phyloP scores from a whole-genome alignment of 139 green algal species.

The Chlorella sp. region DNA sequence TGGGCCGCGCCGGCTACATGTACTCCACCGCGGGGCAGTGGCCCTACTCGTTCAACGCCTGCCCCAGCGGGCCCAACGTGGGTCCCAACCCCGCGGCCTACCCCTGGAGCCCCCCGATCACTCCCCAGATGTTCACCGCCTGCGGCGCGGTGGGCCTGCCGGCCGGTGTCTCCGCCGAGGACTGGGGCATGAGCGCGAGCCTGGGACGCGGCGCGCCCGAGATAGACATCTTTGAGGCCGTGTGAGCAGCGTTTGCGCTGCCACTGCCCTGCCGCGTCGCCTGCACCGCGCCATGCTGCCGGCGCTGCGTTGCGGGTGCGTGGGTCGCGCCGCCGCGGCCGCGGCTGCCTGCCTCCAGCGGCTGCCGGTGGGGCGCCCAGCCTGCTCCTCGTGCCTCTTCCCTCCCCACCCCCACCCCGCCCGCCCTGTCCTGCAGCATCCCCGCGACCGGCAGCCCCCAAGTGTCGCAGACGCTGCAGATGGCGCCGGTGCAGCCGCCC shows the following conservation, averaged over 20 bases:
- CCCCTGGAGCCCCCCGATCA: no score
- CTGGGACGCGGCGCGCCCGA: conserved; percentile 46
- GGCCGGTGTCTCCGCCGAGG: not conserved
- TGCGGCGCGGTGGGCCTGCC: conserved; percentile 14
- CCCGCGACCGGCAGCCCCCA: no score
- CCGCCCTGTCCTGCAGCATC: no score
- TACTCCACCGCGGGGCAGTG: conserved; percentile 38
- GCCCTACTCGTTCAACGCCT: conserved; percentile 52
- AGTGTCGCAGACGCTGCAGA: conserved; percentile 50
- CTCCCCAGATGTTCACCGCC: conserved; percentile 10
- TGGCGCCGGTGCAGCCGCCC: conserved; percentile 46
- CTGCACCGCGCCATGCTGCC: no score
- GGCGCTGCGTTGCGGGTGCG: no score
- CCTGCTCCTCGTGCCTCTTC: no score
- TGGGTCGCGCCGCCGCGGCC: no score
- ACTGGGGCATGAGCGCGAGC: conserved; percentile 13
- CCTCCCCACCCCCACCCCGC: no score
- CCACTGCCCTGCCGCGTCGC: no score
- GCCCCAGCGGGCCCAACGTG: conserved; percentile 16
- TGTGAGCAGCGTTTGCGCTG: not conserved
- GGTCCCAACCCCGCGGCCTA: not conserved
- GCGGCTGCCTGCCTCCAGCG: no score
- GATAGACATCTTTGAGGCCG: conserved; percentile 58
- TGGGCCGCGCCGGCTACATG: conserved; percentile 53
- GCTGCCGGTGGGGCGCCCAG: no score